These are phyloP conservation scores for Irpex rosettiformis DNA, from an alignment of 1,284 basidiomycete species.

Conservation along the genomic window DNA sequence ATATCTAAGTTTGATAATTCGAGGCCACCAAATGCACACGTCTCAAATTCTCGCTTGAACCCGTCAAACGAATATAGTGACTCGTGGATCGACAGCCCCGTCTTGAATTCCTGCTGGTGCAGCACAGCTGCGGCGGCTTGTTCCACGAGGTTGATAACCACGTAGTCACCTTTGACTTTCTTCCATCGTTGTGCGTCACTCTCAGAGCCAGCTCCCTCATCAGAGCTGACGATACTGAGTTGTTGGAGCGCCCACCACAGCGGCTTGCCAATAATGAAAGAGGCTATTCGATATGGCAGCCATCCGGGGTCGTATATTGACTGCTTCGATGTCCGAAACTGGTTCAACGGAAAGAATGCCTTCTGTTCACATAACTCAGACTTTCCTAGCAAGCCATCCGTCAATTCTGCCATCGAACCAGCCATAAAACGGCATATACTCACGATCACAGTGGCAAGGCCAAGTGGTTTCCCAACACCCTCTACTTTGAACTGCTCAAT, in stretches of 20 bases:
- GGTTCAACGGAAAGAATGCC: constrained; percentile 46
- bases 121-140: constrained; percentile 61
- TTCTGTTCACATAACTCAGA: constrained; percentile 52
- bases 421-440: constrained; percentile 31
- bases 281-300: constrained; percentile 64
- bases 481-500: constrained; percentile 61
- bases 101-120: constrained; percentile 43
- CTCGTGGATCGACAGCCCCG: constrained; percentile 53
- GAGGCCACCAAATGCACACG: constrained; percentile 39
- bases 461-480: constrained; percentile 77
- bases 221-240: constrained; percentile 64
- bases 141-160: constrained; percentile 65
- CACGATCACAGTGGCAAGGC: constrained; percentile 80
- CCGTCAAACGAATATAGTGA: constrained; percentile 58
- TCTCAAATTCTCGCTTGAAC: constrained; percentile 61
- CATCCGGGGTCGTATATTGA: constrained; percentile 71
- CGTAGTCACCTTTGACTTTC: constrained; percentile 68
- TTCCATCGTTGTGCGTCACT: constrained; percentile 68
- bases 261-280: constrained; percentile 73
- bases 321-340: constrained; percentile 56
- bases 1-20: constrained; percentile 58
- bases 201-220: constrained; percentile 41
- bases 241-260: constrained; percentile 86
- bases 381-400: constrained; percentile 45
- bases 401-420: constrained; percentile 20